These are phyloP conservation scores for Lactarius quietus DNA, from an alignment of 768 basidiomycete species.

Conservation along the genomic window DNA sequence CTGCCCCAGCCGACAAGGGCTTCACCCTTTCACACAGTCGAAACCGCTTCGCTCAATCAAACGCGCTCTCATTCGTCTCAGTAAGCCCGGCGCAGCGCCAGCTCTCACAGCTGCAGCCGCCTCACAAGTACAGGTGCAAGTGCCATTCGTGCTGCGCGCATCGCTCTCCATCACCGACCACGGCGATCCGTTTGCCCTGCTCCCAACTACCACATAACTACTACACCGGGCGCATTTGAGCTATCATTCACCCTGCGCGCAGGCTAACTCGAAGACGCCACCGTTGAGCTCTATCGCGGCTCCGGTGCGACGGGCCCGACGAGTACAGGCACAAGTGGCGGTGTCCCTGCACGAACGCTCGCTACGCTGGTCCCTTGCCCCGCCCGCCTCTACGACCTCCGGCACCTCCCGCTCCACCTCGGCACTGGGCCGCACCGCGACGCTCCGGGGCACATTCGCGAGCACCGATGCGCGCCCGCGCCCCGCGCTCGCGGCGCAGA, in stretches of 20 bases:
- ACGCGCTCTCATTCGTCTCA: constrained; percentile 82
- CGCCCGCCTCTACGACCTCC: constrained; percentile 34
- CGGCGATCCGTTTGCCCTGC: constrained; percentile 36
- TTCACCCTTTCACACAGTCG: constrained; percentile 44
- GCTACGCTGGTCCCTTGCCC: constrained; percentile 60
- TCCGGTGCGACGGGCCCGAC: constrained; percentile 68
- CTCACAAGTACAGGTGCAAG: constrained; percentile 21
- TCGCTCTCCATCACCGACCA: constrained; percentile 36
- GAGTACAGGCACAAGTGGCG: constrained; percentile 58
- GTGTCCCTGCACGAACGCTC: constrained; percentile 54
- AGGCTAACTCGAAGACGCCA: constrained; percentile 65
- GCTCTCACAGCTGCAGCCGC: constrained; percentile 17
- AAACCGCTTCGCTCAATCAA: constrained; percentile 73
- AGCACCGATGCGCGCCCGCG: constrained; percentile 45
- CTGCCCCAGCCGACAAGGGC: no score
- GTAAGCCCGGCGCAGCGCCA: constrained; percentile 29
- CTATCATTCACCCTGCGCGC: constrained; percentile 36
- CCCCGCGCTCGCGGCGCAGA: constrained; percentile 70
- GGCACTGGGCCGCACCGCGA: constrained; percentile 45
- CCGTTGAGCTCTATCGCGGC: constrained; percentile 72
- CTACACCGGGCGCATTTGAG: constrained; percentile 50
- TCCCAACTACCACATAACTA: constrained; percentile 27
- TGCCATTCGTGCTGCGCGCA: constrained; percentile 36
- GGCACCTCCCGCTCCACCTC: constrained; percentile 49
- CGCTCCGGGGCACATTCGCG: constrained; percentile 68